A percentile compares a stretch with the other conserved stretches of the same genome.
Conservation (phyloP, 2,329 filamentous ascomycete species). For the Microdochium nivale region DNA sequence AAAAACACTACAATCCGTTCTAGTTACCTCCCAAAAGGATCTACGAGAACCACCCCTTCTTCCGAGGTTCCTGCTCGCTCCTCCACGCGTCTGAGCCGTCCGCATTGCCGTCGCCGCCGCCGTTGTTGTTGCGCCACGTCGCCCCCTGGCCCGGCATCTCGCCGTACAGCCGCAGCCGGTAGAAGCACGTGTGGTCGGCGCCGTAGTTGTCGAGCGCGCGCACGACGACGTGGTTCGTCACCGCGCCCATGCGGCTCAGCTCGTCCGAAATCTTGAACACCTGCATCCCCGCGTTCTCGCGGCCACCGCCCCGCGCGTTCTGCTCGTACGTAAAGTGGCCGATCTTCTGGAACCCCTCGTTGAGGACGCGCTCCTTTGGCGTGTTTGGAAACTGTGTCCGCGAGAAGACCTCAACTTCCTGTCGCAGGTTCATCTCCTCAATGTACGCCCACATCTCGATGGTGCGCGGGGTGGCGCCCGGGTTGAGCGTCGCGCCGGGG, state of each 20-base stretch:
- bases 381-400: slow-evolving; percentile 28
- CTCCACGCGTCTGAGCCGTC: neutral
- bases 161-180: slow-evolving; percentile 52
- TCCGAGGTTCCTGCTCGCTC: neutral
- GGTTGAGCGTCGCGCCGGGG: slow-evolving; percentile 50
- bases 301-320: slow-evolving; percentile 9
- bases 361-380: slow-evolving; percentile 15
- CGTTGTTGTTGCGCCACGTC: neutral
- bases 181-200: slow-evolving; percentile 55
- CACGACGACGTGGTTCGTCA: slow-evolving; percentile 44
- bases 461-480: slow-evolving; percentile 52
- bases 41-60: neutral
- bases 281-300: slow-evolving; percentile 33
- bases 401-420: slow-evolving; percentile 34
- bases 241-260: slow-evolving; percentile 34
- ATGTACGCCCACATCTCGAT: slow-evolving; percentile 64
- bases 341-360: slow-evolving; percentile 45
- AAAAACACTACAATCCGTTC: no score
- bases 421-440: slow-evolving; percentile 31
- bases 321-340: slow-evolving; percentile 46
- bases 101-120: neutral
- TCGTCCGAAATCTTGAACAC: slow-evolving; percentile 44
- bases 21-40: no score
- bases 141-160: slow-evolving; percentile 10
- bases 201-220: slow-evolving; percentile 52